These are phyloP conservation scores for Colletotrichum ledebouriae DNA, from an alignment of 2,329 filamentous ascomycete genomes.

Conservation along the genomic window DNA sequence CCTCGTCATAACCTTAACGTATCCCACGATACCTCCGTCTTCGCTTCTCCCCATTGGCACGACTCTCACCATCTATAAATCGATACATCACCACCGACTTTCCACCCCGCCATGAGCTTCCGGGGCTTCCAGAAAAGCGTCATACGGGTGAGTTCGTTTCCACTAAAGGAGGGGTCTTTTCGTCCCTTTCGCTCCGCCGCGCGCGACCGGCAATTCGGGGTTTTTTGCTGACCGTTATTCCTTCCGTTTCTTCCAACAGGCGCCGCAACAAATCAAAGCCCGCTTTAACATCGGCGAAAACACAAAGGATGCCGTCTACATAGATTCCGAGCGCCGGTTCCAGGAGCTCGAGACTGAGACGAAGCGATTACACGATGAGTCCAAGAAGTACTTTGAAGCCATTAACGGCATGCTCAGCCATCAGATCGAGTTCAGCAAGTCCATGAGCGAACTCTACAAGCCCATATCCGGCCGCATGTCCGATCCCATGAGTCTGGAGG, in stretches of 20 bases:
- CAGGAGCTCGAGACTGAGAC: slow-evolving; percentile 95
- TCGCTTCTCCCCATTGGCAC: slow-evolving; percentile 27
- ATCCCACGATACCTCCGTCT: slow-evolving; percentile 24
- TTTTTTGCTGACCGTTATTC: slow-evolving; percentile 18
- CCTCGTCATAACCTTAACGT: slow-evolving; percentile 29
- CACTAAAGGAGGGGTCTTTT: slow-evolving; percentile 42
- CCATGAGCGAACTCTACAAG: slow-evolving; percentile 96
- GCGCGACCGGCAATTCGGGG: slow-evolving; percentile 29
- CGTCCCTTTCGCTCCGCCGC: slow-evolving; percentile 16
- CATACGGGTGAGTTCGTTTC: slow-evolving; percentile 72
- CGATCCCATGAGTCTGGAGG: slow-evolving; percentile 85
- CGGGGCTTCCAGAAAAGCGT: slow-evolving; percentile 95
- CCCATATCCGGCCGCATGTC: slow-evolving; percentile 97
- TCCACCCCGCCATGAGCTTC: slow-evolving; percentile 83
- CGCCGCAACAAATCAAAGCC: slow-evolving; percentile 91
- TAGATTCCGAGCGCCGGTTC: slow-evolving; percentile 94
- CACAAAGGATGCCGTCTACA: slow-evolving; percentile 94
- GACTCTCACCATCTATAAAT: slow-evolving; percentile 20
- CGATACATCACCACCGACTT: slow-evolving; percentile 34
- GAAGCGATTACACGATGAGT: slow-evolving; percentile 96
- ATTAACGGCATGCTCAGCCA: slow-evolving; percentile 98
- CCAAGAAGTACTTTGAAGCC: slow-evolving; percentile 95
- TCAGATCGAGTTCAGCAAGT: slow-evolving; percentile 98
- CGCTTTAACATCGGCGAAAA: slow-evolving; percentile 96
- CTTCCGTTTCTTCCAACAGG: slow-evolving; percentile 58